These are phyloP conservation scores for Hypoxylon perforatum DNA, from an alignment of 495 filamentous ascomycete genomes.

Conservation along the genomic window DNA sequence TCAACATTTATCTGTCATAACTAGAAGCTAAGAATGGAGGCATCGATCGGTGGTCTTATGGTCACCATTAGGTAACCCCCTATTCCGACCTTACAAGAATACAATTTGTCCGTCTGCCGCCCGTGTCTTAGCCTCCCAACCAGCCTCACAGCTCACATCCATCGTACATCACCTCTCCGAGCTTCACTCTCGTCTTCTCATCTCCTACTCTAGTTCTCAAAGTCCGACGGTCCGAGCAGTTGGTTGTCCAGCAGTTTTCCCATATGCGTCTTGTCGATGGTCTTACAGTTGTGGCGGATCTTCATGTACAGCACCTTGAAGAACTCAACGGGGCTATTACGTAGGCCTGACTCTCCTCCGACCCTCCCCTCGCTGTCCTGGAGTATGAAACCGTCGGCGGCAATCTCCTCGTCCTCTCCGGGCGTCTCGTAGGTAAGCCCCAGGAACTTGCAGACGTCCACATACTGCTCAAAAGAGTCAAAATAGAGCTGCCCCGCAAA, in stretches of 20 bases:
- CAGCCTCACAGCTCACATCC: background rate
- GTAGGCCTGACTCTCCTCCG: conserved; percentile 49
- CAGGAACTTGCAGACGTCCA: conserved; percentile 63
- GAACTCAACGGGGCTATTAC: conserved; percentile 65
- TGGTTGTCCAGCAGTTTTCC: conserved; percentile 58
- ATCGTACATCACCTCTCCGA: background rate
- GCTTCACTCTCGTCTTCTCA: background rate
- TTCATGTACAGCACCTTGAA: conserved; percentile 59
- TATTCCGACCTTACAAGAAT: too few species aligned
- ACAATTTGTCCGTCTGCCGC: too few species aligned
- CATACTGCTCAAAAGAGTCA: conserved; percentile 63
- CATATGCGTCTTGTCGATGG: conserved; percentile 65
- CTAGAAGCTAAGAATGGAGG: too few species aligned
- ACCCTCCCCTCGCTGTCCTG: conserved; percentile 33
- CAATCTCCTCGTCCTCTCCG: conserved; percentile 45
- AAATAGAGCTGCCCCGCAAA: conserved; percentile 78
- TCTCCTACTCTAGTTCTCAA: conserved; percentile 36
- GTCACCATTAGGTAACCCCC: too few species aligned
- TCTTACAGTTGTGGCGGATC: conserved; percentile 62
- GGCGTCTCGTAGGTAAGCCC: conserved; percentile 52
- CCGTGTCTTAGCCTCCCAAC: background rate
- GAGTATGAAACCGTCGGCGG: conserved; percentile 58
- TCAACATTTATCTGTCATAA: too few species aligned
- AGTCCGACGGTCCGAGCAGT: conserved; percentile 49
- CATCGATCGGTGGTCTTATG: too few species aligned